Percentiles rank a stretch among this genome's conserved stretches.
Evolutionary conservation across 257 asterid genomes (phyloP).

Genomic region (Linderniella brevidens): DNA sequence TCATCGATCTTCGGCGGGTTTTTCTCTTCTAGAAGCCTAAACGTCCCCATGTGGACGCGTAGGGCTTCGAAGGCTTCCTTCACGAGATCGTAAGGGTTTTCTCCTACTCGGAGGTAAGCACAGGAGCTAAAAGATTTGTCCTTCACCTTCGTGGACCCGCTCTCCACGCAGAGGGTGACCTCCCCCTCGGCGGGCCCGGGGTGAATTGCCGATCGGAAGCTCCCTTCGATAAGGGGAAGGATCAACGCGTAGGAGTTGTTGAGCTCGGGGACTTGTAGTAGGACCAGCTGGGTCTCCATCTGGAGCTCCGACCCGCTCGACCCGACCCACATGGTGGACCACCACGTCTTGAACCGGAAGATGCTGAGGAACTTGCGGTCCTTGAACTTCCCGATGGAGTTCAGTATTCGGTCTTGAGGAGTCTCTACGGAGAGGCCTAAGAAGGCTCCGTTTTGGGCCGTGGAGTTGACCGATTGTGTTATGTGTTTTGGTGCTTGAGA

Average conservation of each 20-base stretch:
- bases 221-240: conserved; percentile 21
- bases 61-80: conserved; percentile 15
- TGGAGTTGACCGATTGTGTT: background rate
- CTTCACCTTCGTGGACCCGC: conserved; percentile 27
- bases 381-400: conserved; percentile 21
- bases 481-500: background rate
- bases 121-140: conserved; percentile 13
- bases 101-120: conserved; percentile 16
- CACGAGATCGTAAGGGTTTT: conserved; percentile 24
- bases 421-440: conserved; percentile 18
- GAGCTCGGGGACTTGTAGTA: conserved; percentile 19
- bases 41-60: conserved; percentile 23
- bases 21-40: conserved; percentile 26
- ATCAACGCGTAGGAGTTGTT: conserved; percentile 16
- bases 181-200: conserved; percentile 16
- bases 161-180: conserved; percentile 16
- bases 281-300: conserved; percentile 23
- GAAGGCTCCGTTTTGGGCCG: conserved; percentile 15
- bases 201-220: conserved; percentile 23
- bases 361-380: conserved; percentile 20
- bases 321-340: conserved; percentile 38
- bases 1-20: conserved; percentile 14
- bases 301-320: conserved; percentile 22
- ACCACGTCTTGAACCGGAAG: conserved; percentile 37
- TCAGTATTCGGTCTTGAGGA: conserved; percentile 18